These are phyloP conservation scores for Penicillium sumatraense DNA, from an alignment of 2,329 filamentous ascomycete genomes.

Conservation along the genomic window DNA sequence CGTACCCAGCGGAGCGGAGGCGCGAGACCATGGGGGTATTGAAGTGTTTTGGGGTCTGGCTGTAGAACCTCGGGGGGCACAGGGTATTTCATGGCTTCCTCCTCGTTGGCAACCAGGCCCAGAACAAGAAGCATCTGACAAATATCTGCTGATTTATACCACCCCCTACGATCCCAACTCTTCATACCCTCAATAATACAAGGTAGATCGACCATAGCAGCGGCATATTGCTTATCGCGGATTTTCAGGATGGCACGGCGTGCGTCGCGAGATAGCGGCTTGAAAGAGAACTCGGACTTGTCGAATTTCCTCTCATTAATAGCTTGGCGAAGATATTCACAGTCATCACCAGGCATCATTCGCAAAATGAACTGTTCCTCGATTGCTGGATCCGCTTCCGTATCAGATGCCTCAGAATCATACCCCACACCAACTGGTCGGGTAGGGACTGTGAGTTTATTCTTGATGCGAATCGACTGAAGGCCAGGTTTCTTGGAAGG, in stretches of 20 bases:
- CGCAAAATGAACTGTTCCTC: constrained; percentile 89
- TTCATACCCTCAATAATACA: constrained; percentile 91
- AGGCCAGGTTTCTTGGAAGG: constrained; percentile 43
- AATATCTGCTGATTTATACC: constrained; percentile 87
- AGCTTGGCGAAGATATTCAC: constrained; percentile 77
- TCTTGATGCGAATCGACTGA: constrained; percentile 62
- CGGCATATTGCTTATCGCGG: constrained; percentile 73
- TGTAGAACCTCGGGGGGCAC: constrained; percentile 72
- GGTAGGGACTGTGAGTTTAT: constrained; percentile 69
- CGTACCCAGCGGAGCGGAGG: constrained; percentile 86
- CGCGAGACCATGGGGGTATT: constrained; percentile 84
- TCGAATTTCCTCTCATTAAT: constrained; percentile 81
- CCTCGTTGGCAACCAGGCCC: constrained; percentile 67
- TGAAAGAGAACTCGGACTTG: constrained; percentile 76
- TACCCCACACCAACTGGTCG: constrained; percentile 85
- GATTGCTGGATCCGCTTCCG: constrained; percentile 82
- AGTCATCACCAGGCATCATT: constrained; percentile 84
- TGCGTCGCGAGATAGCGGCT: constrained; percentile 72
- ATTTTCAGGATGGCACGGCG: constrained; percentile 75
- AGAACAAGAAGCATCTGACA: constrained; percentile 87
- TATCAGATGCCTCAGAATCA: constrained; percentile 92
- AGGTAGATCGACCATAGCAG: constrained; percentile 79
- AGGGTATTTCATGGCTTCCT: constrained; percentile 68
- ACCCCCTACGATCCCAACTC: constrained; percentile 84
- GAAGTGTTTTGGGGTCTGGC: constrained; percentile 61